phyloP scores from a whole-genome alignment of 169 alveolate species.

The Plasmodium gallinaceum region DNA sequence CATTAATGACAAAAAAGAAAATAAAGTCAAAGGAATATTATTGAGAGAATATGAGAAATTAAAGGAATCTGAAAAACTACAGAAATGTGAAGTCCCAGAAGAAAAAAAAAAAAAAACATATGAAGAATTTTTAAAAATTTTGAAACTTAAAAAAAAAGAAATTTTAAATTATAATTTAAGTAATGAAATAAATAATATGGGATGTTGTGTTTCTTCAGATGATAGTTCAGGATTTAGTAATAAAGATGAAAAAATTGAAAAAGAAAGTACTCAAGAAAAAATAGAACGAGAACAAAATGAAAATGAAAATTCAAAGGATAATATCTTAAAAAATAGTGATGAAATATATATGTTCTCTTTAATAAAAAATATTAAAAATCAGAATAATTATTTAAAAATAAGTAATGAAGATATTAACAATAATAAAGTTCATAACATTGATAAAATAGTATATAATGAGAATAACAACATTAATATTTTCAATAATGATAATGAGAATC shows the following conservation, averaged over 20 bases:
- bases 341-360: slow-evolving; percentile 46
- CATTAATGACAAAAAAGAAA: slow-evolving; percentile 11
- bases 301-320: background rate
- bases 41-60: slow-evolving; percentile 19
- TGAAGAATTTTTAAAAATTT: slow-evolving; percentile 40
- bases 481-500: background rate
- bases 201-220: background rate
- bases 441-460: background rate
- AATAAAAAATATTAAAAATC: slow-evolving; percentile 37
- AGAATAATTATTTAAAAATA: slow-evolving; percentile 4
- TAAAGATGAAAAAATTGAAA: background rate
- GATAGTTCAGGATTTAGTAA: background rate
- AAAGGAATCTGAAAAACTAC: slow-evolving; percentile 16
- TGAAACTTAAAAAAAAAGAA: slow-evolving; percentile 33
- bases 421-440: background rate
- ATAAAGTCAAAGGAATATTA: slow-evolving; percentile 12
- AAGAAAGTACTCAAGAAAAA: background rate
- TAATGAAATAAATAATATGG: background rate
- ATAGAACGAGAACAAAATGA: background rate
- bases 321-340: background rate
- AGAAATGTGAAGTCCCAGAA: background rate
- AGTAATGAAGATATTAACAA: background rate
- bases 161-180: background rate
- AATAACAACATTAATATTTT: background rate
- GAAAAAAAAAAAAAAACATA: slow-evolving; percentile 18